phyloP scores from a whole-genome alignment of 2,329 filamentous ascomycete genomes.

The Pezicula radicicola region DNA sequence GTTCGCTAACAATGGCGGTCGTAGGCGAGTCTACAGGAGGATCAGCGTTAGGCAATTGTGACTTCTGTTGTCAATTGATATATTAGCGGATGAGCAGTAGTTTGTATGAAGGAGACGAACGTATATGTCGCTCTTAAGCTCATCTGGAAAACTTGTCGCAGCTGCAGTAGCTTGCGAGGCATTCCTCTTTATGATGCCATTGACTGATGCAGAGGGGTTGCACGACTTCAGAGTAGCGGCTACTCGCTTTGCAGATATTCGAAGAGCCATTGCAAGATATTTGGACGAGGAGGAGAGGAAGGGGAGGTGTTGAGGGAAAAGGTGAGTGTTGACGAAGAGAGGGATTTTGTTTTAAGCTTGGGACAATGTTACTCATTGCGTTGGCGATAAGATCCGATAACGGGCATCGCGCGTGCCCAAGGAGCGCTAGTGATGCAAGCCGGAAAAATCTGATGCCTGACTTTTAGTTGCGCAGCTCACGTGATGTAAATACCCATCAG shows the following conservation, averaged over 20 bases:
- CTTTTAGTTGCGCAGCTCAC: too few relatives aligned
- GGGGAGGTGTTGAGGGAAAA: not conserved
- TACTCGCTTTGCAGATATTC: conserved; percentile 25
- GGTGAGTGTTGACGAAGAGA: not conserved
- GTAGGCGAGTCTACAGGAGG: conserved; percentile 72
- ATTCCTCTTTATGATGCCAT: conserved; percentile 22
- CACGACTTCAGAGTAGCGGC: conserved; percentile 20
- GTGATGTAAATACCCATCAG: too few relatives aligned
- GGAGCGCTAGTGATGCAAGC: too few relatives aligned
- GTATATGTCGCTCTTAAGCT: conserved; percentile 31
- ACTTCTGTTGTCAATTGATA: conserved; percentile 17
- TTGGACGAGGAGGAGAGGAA: not conserved
- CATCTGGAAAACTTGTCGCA: conserved; percentile 32
- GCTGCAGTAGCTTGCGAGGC: conserved; percentile 31
- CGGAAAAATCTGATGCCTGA: too few relatives aligned
- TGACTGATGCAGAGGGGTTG: conserved; percentile 17
- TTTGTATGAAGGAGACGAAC: conserved; percentile 20
- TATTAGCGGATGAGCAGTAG: not conserved
- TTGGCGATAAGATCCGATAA: too few relatives aligned
- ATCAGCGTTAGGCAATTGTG: conserved; percentile 64
- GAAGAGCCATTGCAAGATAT: conserved; percentile 19
- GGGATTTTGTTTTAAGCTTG: not conserved
- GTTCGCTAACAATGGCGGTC: conserved; percentile 68
- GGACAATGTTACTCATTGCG: too few relatives aligned
- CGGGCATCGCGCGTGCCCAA: too few relatives aligned